These are phyloP conservation scores for Alliaria petiolata DNA, from an alignment of 345 rosid genomes.

Conservation along the genomic window DNA sequence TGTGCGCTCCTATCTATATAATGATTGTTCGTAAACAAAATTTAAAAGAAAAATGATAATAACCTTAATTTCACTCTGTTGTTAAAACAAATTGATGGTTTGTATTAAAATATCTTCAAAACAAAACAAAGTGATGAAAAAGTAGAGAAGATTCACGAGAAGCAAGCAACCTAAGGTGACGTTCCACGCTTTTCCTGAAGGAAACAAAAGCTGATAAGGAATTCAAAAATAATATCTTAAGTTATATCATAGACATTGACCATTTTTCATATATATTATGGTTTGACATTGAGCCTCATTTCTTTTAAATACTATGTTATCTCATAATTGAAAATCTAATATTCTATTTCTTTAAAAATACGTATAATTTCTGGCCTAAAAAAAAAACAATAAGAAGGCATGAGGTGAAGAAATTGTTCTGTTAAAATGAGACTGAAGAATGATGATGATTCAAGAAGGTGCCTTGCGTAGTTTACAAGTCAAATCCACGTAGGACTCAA, in stretches of 20 bases:
- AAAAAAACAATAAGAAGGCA: background rate
- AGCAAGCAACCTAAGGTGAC: constrained; percentile 24
- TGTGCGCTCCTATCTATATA: background rate
- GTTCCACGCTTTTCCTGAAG: constrained; percentile 7
- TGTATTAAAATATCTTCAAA: background rate
- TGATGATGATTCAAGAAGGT: background rate
- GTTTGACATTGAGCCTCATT: constrained; percentile 18
- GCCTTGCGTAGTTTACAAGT: constrained; percentile 37
- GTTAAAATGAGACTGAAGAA: constrained; percentile 4
- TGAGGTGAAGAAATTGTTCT: background rate
- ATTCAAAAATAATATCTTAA: constrained; percentile 1
- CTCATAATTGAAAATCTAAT: background rate
- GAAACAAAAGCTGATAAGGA: background rate
- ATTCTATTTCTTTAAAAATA: background rate
- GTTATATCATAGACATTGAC: constrained; percentile 12
- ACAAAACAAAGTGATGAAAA: background rate
- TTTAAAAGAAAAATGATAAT: background rate
- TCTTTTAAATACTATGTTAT: constrained; percentile 17
- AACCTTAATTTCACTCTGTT: background rate
- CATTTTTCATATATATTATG: background rate
- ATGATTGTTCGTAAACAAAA: background rate
- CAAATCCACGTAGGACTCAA: constrained; percentile 50
- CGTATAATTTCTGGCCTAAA: background rate
- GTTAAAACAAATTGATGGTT: background rate
- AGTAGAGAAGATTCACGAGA: constrained; percentile 23